Percentiles rank a stretch among this genome's conserved stretches.
phyloP scores from a whole-genome alignment of 2,329 filamentous ascomycete genomes.

The Cephalotrichum gorgonifer region DNA sequence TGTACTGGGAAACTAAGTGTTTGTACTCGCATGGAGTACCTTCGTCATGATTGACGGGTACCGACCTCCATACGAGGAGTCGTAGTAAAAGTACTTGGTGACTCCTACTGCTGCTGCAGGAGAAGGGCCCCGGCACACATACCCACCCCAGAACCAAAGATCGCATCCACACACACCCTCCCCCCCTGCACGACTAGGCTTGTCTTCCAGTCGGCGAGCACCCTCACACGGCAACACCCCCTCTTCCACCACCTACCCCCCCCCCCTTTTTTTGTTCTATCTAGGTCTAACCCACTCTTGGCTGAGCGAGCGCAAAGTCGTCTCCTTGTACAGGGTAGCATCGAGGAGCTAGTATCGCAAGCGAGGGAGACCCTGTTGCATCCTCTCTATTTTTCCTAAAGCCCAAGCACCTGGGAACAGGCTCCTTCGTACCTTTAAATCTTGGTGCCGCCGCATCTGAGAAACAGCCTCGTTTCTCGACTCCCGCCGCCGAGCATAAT shows the following conservation, averaged over 20 bases:
- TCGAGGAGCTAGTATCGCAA: slow-evolving; percentile 1
- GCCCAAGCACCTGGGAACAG: background rate
- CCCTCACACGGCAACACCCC: background rate
- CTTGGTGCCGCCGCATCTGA: background rate
- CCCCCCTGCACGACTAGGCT: background rate
- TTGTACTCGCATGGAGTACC: too few relatives aligned
- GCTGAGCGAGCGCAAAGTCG: background rate
- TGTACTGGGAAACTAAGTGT: too few relatives aligned
- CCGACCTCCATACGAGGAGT: too few relatives aligned
- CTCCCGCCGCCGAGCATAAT: background rate
- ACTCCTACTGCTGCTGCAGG: too few relatives aligned
- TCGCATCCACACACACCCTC: background rate
- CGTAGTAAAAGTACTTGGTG: too few relatives aligned
- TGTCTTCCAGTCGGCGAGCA: background rate
- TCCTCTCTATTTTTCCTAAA: background rate
- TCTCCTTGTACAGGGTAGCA: slow-evolving; percentile 2
- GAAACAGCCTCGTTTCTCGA: slow-evolving; percentile 3
- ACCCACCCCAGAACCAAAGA: too few relatives aligned
- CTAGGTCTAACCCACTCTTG: background rate
- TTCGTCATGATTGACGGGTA: too few relatives aligned
- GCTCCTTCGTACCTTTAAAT: background rate
- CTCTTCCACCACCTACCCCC: background rate
- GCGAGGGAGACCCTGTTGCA: slow-evolving; percentile 2
- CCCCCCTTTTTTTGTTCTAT: background rate
- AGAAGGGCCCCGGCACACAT: too few relatives aligned